A percentile compares a stretch with the other conserved stretches of the same genome.
These are phyloP conservation scores for Brassica cretica DNA, from an alignment of 345 rosid genomes.

Conservation along the genomic window DNA sequence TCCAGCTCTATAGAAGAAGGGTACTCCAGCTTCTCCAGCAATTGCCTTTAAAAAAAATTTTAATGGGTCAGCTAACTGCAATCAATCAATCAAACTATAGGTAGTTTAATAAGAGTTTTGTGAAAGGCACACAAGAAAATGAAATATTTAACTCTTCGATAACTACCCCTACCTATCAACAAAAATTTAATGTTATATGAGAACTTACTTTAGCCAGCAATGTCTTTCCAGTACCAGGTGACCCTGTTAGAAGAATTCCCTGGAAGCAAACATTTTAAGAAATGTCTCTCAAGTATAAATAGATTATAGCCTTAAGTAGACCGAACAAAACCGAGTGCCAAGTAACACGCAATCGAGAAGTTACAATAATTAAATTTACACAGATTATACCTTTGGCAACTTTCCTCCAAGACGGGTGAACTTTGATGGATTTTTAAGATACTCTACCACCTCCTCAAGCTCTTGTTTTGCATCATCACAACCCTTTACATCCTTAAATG, in stretches of 20 bases:
- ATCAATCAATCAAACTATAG: not conserved
- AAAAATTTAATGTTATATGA: not conserved
- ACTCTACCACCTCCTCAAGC: slow-evolving; percentile 98
- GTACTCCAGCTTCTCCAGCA: slow-evolving; percentile 99
- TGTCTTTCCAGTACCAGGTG: slow-evolving; percentile 99
- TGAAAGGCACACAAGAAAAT: not conserved
- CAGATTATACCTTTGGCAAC: slow-evolving; percentile 81
- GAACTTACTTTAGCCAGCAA: slow-evolving; percentile 85
- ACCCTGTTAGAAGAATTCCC: slow-evolving; percentile 99
- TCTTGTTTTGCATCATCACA: slow-evolving; percentile 99
- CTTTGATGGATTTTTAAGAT: slow-evolving; percentile 86
- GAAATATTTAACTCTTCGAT: slow-evolving; percentile 3
- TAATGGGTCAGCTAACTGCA: slow-evolving; percentile 11
- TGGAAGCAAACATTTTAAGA: slow-evolving; percentile 39
- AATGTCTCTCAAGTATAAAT: slow-evolving; percentile 8
- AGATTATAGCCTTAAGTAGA: not conserved
- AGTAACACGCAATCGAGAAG: not conserved
- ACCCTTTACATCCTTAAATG: slow-evolving; percentile 99
- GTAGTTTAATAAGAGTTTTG: not conserved
- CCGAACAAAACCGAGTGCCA: slow-evolving; percentile 1
- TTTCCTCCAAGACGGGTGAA: slow-evolving; percentile 99
- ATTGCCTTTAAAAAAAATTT: slow-evolving; percentile 65
- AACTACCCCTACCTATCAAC: not conserved
- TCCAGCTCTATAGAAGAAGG: slow-evolving; percentile 97
- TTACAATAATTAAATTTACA: not conserved